Percentiles rank a stretch among this genome's conserved stretches.
Evolutionary conservation across 2,329 filamentous ascomycete genomes (phyloP).

Genomic region (Claviceps arundinis): DNA sequence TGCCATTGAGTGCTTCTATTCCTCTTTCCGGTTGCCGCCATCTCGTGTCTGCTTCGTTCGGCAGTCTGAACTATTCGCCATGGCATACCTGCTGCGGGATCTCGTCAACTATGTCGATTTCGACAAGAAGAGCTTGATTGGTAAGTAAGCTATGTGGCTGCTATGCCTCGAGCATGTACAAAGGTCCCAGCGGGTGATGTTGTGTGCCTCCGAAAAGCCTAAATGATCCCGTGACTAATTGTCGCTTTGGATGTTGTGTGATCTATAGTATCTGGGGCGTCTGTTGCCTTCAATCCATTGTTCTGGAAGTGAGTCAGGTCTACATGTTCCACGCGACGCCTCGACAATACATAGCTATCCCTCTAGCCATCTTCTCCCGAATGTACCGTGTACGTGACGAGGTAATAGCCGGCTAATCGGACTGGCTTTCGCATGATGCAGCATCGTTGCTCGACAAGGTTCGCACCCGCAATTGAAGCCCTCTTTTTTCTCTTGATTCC

Average conservation of each 20-base stretch:
- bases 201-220: background rate
- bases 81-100: constrained; percentile 27
- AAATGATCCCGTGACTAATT: constrained; percentile 2
- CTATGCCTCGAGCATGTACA: background rate
- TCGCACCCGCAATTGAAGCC: constrained; percentile 1
- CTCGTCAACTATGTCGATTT: constrained; percentile 55
- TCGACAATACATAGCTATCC: background rate
- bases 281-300: constrained; percentile 92
- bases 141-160: constrained; percentile 32
- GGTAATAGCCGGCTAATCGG: background rate
- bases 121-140: constrained; percentile 49
- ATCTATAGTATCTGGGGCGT: constrained; percentile 55
- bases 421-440: constrained; percentile 21
- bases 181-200: background rate
- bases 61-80: constrained; percentile 12
- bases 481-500: background rate
- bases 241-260: background rate
- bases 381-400: background rate
- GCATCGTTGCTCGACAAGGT: constrained; percentile 76
- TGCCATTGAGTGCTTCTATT: background rate
- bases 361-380: no score
- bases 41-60: background rate
- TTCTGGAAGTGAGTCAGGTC: constrained; percentile 83
- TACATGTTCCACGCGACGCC: background rate
- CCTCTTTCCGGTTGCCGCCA: background rate